These are phyloP conservation scores for Phialophora macrospora DNA, from an alignment of 2,329 filamentous ascomycete species.

Conservation along the genomic window DNA sequence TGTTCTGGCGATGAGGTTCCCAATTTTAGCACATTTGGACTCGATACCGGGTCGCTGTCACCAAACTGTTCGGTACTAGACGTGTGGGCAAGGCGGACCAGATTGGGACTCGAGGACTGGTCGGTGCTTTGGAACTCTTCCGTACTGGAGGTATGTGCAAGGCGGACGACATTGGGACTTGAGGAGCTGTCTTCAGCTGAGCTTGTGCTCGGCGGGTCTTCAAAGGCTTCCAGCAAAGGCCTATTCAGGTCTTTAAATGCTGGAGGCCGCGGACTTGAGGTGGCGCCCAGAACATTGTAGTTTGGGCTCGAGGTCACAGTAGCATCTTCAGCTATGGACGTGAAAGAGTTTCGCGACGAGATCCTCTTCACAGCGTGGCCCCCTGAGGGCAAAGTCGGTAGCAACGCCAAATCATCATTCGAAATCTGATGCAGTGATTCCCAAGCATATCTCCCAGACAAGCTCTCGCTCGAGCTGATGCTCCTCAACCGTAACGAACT, in stretches of 20 bases:
- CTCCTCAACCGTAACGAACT: constrained; percentile 36
- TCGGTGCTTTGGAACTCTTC: constrained; percentile 27
- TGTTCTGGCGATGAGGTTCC: constrained; percentile 47
- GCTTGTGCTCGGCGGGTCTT: constrained; percentile 19
- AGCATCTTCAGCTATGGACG: constrained; percentile 27
- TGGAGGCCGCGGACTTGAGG: constrained; percentile 29
- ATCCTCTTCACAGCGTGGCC: constrained; percentile 22
- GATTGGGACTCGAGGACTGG: constrained; percentile 48
- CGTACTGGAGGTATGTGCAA: constrained; percentile 47
- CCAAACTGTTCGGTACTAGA: constrained; percentile 43
- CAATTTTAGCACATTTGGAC: constrained; percentile 44
- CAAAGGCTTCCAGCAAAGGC: constrained; percentile 24
- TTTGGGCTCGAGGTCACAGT: constrained; percentile 35
- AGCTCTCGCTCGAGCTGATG: constrained; percentile 37
- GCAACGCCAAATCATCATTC: constrained; percentile 35
- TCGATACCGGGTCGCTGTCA: constrained; percentile 23
- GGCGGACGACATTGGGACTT: constrained; percentile 49
- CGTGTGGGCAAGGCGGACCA: constrained; percentile 46
- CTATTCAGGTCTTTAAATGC: constrained; percentile 23
- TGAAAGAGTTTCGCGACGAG: constrained; percentile 33
- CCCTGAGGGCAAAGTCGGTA: constrained; percentile 32
- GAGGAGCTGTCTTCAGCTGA: constrained; percentile 41
- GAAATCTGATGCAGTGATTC: constrained; percentile 35
- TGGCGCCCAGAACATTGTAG: constrained; percentile 32
- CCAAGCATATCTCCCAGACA: constrained; percentile 37